These are phyloP conservation scores for Leccinellum luteum DNA, from an alignment of 768 basidiomycete species.

Conservation along the genomic window DNA sequence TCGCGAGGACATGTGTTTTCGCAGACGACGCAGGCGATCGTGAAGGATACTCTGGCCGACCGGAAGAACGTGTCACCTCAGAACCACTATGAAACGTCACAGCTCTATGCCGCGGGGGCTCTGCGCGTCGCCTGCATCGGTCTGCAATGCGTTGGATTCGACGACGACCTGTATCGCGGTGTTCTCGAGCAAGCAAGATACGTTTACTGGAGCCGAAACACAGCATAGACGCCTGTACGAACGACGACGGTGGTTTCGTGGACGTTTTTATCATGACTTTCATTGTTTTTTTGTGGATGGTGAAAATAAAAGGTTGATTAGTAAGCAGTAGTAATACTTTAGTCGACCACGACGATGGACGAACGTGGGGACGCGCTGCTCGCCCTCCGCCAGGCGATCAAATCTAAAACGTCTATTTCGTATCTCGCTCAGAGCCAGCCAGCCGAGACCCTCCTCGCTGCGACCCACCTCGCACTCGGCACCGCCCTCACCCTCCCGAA, in stretches of 20 bases:
- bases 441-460: conserved; percentile 48
- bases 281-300: background rate
- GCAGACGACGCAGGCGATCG: conserved; percentile 62
- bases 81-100: conserved; percentile 69
- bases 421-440: conserved; percentile 41
- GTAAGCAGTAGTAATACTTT: background rate
- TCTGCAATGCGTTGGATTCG: conserved; percentile 77
- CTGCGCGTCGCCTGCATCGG: conserved; percentile 72
- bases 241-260: background rate
- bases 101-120: conserved; percentile 71
- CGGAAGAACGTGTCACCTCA: conserved; percentile 79
- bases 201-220: conserved; percentile 22
- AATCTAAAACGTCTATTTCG: conserved; percentile 46
- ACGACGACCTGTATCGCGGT: conserved; percentile 58
- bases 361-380: conserved; percentile 42
- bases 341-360: background rate
- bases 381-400: conserved; percentile 61
- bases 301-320: background rate
- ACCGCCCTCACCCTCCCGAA: conserved; percentile 60
- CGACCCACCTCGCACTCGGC: conserved; percentile 64
- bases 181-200: conserved; percentile 60
- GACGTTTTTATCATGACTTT: background rate
- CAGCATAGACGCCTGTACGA: conserved; percentile 12
- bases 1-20: conserved; percentile 10
- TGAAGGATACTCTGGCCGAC: conserved; percentile 68